Conservation (phyloP, 2,329 filamentous ascomycete genomes). For the Trichoderma sp. region DNA sequence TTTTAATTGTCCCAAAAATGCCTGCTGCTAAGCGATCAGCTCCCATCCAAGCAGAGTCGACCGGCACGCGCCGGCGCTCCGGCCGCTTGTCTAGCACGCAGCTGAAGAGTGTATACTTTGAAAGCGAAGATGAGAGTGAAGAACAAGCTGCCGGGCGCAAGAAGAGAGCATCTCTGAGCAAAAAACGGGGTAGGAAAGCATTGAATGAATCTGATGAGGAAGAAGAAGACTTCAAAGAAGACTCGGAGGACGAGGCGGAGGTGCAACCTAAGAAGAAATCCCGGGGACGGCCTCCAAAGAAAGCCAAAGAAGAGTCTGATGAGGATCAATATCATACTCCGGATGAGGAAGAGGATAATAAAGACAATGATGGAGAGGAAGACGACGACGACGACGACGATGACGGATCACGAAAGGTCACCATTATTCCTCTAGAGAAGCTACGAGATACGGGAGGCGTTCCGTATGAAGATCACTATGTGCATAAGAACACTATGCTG, state of each 20-base stretch:
- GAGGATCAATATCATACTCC: slow-evolving; percentile 35
- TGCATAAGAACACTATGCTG: slow-evolving; percentile 62
- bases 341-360: slow-evolving; percentile 34
- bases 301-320: slow-evolving; percentile 32
- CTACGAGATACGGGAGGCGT: slow-evolving; percentile 42
- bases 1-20: slow-evolving; percentile 38
- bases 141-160: slow-evolving; percentile 13
- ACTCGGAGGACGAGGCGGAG: slow-evolving; percentile 34
- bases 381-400: slow-evolving; percentile 46
- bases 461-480: slow-evolving; percentile 54
- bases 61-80: slow-evolving; percentile 51
- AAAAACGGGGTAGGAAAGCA: slow-evolving; percentile 31
- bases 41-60: slow-evolving; percentile 35
- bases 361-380: slow-evolving; percentile 30
- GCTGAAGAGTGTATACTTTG: slow-evolving; percentile 58
- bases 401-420: slow-evolving; percentile 42
- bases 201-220: slow-evolving; percentile 32
- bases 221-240: slow-evolving; percentile 35
- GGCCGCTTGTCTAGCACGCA: slow-evolving; percentile 50
- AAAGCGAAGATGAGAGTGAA: slow-evolving; percentile 39
- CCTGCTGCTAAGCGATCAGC: slow-evolving; percentile 47
- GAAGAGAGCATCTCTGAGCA: slow-evolving; percentile 37
- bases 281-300: slow-evolving; percentile 30
- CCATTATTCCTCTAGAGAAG: slow-evolving; percentile 44
- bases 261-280: slow-evolving; percentile 36